Base-by-base conservation (phyloP, 345 rosid genomes). In the Eutrema japonicum region DNA sequence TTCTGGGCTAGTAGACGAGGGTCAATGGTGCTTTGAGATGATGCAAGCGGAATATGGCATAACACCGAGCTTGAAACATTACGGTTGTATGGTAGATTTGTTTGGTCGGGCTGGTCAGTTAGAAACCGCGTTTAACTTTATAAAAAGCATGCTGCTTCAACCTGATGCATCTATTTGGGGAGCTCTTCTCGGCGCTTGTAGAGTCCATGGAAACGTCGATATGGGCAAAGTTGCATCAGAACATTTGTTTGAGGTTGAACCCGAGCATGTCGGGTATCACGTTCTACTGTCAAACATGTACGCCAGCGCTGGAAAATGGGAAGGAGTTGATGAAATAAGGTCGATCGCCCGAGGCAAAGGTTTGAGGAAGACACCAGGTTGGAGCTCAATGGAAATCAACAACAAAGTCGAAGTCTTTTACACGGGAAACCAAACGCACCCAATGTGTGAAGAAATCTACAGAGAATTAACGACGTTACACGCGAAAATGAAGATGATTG, bases 31-130 rank as follows among this genome's bases (percentile, higher is more conserved):
- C 61, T 86, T 84, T 59, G 43, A 66, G 38, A n/a, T 79, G 58
- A 84, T 86, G 90, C 83, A 78, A 61, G 74, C 62, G 48, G 74
- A 75, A 27, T 82, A 75, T 1, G 72, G 83, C 29, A 70, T 86
- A 50, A 42, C 56, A 69, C 88, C 88, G 47, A 70, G 68, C 75
- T 68, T 86, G 83, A 82, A 82, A 68, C 90, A 86, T 36, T 86
- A 79, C 64, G 83, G 90, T 70, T 84, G 90, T 68, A 84, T 86
- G 90, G 86, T 86, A 43, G 90, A 86, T 74, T 79, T 86, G 78
- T 82, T 68, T 68, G 86, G 90, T 60, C 73, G 88, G 58, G 81
- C 88, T 60, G 90, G 90, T 53, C 47, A 70, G 26, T 66, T 86
- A 65, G 88, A 81, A 67, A 79, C 54, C 66, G 90, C 88, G 10